Conservation (phyloP, 352 stramenopile genomes). For the Phytophthora capsici region DNA sequence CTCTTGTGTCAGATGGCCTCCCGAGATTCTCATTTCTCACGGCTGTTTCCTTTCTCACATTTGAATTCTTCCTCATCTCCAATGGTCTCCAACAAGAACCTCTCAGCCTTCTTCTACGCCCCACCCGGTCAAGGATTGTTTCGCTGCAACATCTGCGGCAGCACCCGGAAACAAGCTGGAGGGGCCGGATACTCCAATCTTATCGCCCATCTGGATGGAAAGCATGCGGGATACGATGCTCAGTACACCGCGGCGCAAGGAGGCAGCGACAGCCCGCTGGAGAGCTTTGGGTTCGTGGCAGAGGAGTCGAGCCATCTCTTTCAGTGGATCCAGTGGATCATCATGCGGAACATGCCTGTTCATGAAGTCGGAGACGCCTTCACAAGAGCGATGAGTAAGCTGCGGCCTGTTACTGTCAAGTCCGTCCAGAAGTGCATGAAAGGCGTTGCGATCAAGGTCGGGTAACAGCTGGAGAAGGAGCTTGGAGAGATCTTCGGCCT, state of each 20-base stretch:
- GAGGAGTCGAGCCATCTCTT: constrained; percentile 10
- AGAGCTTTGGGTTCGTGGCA: constrained; percentile 1
- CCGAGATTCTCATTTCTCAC: not conserved
- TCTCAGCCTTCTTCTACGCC: constrained; percentile 13
- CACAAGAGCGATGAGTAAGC: constrained; percentile 6
- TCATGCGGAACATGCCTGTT: too few relatives aligned
- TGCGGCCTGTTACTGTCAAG: not conserved
- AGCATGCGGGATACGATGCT: constrained; percentile 3
- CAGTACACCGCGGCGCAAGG: not conserved
- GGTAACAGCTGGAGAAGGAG: not conserved
- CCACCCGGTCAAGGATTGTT: constrained; percentile 9
- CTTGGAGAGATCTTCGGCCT: constrained; percentile 10
- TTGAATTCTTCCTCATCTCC: not conserved
- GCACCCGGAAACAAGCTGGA: not conserved
- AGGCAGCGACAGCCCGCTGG: not conserved
- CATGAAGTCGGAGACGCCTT: constrained; percentile 7
- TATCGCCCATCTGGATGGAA: constrained; percentile 4
- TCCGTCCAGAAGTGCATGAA: constrained; percentile 8
- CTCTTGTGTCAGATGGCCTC: not conserved
- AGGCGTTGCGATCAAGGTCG: constrained; percentile 6
- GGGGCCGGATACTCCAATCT: constrained; percentile 21
- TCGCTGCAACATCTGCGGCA: constrained; percentile 9
- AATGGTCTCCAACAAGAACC: constrained; percentile 9
- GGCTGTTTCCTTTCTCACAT: not conserved
- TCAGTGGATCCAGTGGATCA: constrained; percentile 6